A percentile compares a stretch with the other conserved stretches of the same genome.
Conservation (phyloP, 176 grass and related monocot species). For the Echinochloa phyllopogon region DNA sequence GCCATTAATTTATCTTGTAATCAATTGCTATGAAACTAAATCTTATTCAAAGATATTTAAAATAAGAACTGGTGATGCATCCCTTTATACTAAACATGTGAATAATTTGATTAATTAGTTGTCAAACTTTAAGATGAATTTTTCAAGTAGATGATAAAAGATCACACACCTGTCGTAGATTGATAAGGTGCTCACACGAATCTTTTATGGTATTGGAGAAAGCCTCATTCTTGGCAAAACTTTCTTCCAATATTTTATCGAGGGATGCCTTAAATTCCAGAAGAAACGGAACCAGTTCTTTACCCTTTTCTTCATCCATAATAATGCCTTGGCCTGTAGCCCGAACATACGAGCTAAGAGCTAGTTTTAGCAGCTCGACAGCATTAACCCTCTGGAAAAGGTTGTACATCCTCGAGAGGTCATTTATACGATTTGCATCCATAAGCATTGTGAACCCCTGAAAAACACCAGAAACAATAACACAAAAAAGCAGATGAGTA, state of each 20-base stretch:
- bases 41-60: not conserved
- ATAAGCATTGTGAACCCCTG: conserved; percentile 96
- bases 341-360: conserved; percentile 88
- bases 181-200: conserved; percentile 98
- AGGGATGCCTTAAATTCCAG: conserved; percentile 96
- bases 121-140: not conserved
- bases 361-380: conserved; percentile 83
- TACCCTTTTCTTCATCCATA: conserved; percentile 98
- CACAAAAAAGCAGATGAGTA: not conserved
- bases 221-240: conserved; percentile 90
- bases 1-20: too few species aligned
- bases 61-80: not conserved
- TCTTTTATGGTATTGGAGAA: conserved; percentile 99
- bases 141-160: conserved; percentile 34
- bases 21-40: not conserved
- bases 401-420: conserved; percentile 85
- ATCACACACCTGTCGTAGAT: conserved; percentile 86
- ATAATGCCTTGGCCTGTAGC: conserved; percentile 84
- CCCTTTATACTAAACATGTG: not conserved
- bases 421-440: conserved; percentile 91
- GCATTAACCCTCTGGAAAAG: conserved; percentile 99
- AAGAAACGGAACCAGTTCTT: conserved; percentile 91
- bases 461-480: conserved; percentile 30
- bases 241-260: conserved; percentile 96
- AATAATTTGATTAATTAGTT: not conserved